Percentiles rank a stretch among this genome's conserved stretches.
These are phyloP conservation scores for Verticillium isaacii DNA, from an alignment of 2,329 filamentous ascomycete species.

Conservation along the genomic window DNA sequence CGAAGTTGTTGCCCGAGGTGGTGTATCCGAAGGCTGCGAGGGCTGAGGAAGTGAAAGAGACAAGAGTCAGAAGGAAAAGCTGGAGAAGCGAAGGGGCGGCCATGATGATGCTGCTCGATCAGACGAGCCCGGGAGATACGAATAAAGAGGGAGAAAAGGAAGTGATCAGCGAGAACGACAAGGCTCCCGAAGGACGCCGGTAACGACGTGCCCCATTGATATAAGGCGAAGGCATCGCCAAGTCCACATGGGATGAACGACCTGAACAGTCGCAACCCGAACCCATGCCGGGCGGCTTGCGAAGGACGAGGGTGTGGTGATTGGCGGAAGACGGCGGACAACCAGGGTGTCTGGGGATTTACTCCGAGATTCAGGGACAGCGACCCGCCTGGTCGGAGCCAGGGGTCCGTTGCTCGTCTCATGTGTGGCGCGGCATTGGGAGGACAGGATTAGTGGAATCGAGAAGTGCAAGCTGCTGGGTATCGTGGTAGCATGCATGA, in stretches of 20 bases:
- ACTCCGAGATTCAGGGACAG: conserved; percentile 1
- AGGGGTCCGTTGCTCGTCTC: background rate
- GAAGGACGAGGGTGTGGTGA: background rate
- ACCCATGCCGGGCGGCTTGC: background rate
- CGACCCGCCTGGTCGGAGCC: background rate
- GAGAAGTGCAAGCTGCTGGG: background rate
- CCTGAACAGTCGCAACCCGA: background rate
- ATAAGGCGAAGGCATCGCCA: background rate
- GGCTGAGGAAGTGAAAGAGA: conserved; percentile 20
- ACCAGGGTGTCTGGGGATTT: background rate
- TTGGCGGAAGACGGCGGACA: background rate
- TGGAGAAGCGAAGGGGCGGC: conserved; percentile 7
- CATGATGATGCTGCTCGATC: conserved; percentile 3
- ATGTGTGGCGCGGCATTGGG: background rate
- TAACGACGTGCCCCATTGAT: background rate
- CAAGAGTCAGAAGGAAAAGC: conserved; percentile 16
- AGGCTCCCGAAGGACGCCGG: no score
- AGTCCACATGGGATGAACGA: background rate
- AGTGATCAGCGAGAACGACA: background rate
- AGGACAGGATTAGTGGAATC: background rate
- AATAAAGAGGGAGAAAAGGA: background rate
- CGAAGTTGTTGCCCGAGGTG: conserved; percentile 32
- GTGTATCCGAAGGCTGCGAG: conserved; percentile 38
- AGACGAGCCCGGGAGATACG: background rate
- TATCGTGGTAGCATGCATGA: background rate